These are phyloP conservation scores for Kwoniella sp. DNA, from an alignment of 768 basidiomycete species.

Conservation along the genomic window DNA sequence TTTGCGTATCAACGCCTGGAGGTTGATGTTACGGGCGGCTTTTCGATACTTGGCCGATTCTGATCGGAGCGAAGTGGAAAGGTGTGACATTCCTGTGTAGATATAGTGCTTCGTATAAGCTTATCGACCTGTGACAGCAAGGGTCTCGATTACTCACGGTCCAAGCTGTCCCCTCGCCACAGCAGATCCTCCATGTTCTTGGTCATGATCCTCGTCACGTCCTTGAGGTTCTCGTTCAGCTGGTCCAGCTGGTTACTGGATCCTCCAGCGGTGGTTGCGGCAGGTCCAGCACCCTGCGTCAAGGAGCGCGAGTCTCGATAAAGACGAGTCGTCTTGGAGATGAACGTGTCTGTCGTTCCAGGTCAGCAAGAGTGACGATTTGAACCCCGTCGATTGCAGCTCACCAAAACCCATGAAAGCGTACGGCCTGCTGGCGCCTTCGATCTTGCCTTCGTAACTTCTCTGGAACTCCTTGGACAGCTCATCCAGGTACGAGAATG, in stretches of 20 bases:
- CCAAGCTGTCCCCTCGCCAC: conserved; percentile 96
- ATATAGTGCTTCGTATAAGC: neutral
- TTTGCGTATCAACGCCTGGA: conserved; percentile 88
- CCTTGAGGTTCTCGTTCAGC: conserved; percentile 92
- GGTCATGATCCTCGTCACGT: conserved; percentile 98
- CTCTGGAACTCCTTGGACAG: conserved; percentile 90
- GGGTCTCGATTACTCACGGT: conserved; percentile 59
- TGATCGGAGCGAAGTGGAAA: conserved; percentile 86
- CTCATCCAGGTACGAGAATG: conserved; percentile 96
- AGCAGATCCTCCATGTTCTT: conserved; percentile 99
- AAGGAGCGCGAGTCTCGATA: conserved; percentile 85
- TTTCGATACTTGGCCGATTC: conserved; percentile 98
- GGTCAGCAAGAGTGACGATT: neutral
- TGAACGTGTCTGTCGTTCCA: conserved; percentile 78
- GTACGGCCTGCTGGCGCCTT: conserved; percentile 89
- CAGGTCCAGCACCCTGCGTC: conserved; percentile 34
- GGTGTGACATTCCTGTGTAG: conserved; percentile 87
- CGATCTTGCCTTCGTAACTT: conserved; percentile 89
- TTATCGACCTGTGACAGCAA: neutral
- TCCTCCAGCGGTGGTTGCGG: conserved; percentile 55
- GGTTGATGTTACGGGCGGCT: conserved; percentile 88
- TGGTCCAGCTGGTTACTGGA: conserved; percentile 65
- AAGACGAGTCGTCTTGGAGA: conserved; percentile 92
- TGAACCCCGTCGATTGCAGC: conserved; percentile 40
- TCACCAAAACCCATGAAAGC: conserved; percentile 96